Conservation (phyloP, 129 eudicot genomes). For the Tanacetum coccineum region DNA sequence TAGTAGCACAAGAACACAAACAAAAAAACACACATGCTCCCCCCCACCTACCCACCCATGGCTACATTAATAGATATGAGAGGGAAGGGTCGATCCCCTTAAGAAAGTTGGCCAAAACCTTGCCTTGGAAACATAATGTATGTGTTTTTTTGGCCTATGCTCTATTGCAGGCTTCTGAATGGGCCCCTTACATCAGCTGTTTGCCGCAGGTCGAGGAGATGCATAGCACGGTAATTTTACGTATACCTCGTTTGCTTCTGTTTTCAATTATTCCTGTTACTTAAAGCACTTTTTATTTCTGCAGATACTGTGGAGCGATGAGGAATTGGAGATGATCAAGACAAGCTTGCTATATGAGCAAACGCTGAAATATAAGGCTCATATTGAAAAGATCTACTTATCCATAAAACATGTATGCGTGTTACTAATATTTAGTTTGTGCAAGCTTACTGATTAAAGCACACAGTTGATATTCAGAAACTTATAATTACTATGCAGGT, state of each 20-base stretch:
- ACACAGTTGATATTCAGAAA: background rate
- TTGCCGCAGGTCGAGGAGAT: conserved; percentile 61
- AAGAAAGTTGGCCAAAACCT: too few species aligned
- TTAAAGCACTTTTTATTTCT: conserved; percentile 5
- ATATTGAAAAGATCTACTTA: conserved; percentile 49
- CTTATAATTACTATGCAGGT: conserved; percentile 38
- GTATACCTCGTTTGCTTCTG: background rate
- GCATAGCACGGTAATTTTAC: conserved; percentile 65
- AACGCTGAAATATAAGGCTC: conserved; percentile 47
- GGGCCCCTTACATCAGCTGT: conserved; percentile 79
- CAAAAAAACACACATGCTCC: too few species aligned
- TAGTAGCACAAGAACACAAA: too few species aligned
- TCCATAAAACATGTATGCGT: conserved; percentile 48
- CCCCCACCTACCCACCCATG: too few species aligned
- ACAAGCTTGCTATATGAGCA: conserved; percentile 52
- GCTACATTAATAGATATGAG: too few species aligned
- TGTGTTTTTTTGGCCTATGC: background rate
- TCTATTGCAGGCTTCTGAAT: conserved; percentile 55
- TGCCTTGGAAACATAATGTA: background rate
- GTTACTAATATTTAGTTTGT: conserved; percentile 12
- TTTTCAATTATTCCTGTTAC: background rate
- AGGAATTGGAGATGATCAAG: conserved; percentile 66
- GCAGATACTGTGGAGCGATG: conserved; percentile 73
- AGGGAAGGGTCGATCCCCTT: too few species aligned
- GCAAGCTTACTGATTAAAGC: background rate